Evolutionary conservation across 1,284 basidiomycete species (phyloP), one percentile per base, ranked within the genome.

Genomic region (Heterobasidion irregulare): DNA sequence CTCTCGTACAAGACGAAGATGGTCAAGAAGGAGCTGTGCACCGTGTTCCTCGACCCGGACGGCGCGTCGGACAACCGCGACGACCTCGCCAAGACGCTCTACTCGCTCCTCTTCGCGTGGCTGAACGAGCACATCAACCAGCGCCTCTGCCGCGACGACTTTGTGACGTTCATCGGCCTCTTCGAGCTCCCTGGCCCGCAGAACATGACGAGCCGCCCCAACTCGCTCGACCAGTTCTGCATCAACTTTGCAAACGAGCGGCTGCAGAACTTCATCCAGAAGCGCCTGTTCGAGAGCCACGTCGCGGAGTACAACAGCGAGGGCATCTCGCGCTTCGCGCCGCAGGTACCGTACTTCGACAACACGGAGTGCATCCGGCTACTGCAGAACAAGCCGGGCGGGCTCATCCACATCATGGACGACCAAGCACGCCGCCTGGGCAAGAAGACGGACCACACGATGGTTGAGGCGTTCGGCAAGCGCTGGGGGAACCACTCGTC

Each of bases 121-220:
- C 73, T 98, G 62, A 97, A 95, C 67, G 96, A 99, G 69, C 83
- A 93, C 66, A 86, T 99, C 74, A 98, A 99, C 69, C 87, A 96
- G 64, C 90, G 89, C 54, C 82, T 98, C 26, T 96, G 92, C 75
- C 83, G 84, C 44, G 93, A 97, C 49, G 92, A 95, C 65, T 97
- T 94, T 62, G 75, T 81, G 12, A 92, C 91, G 1, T 98, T 96
- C 72, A 89, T 99, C 63, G 92, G 93, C n/a, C 76, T 99, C 44
- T 87, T 99, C 66, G 95, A 99, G 68, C 81, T 98, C 1, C 95
- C 97, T 2, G 94, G 96, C n/a, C 83, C 86, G 13, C 91, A 95
- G 68, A 93, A 94, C 70, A 82, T 92, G 69, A 84, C 89, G 6
- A 83, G 83, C 59, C 80, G 86, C 1, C 79, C 88, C 54, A 97